These are phyloP conservation scores for Picea glauca DNA, from an alignment of 75 land plant genomes.

Conservation along the genomic window DNA sequence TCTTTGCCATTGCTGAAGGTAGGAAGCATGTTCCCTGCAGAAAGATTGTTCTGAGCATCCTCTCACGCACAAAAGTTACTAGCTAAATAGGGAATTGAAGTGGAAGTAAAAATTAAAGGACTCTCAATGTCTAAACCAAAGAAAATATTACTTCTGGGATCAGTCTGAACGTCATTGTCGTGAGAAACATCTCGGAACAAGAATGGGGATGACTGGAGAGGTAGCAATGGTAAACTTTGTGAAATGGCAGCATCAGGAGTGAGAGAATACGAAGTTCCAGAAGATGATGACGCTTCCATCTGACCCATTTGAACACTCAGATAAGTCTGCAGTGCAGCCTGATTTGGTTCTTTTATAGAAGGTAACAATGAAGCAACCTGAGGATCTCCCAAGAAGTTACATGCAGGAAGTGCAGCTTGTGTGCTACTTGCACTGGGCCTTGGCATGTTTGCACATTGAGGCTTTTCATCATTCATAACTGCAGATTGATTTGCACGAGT, in stretches of 20 bases:
- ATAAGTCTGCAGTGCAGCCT: constrained; percentile 34
- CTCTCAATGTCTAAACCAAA: constrained; percentile 35
- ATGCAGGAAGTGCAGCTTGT: constrained; percentile 14
- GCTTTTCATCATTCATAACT: constrained; percentile 14
- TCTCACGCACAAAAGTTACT: constrained; percentile 43
- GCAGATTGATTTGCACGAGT: constrained; percentile 26
- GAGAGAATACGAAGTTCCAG: constrained; percentile 57
- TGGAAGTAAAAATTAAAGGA: constrained; percentile 26
- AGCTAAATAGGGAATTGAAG: constrained; percentile 31
- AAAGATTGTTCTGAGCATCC: constrained; percentile 55
- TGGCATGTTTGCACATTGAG: constrained; percentile 2
- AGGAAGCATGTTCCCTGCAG: constrained; percentile 31
- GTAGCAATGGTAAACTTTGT: constrained; percentile 35
- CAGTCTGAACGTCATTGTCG: constrained; percentile 46
- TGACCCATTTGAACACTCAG: constrained; percentile 32
- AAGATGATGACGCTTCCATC: constrained; percentile 27
- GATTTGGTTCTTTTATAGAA: constrained; percentile 32
- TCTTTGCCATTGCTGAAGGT: constrained; percentile 34
- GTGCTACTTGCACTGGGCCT: constrained; percentile 20
- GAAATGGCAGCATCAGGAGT: constrained; percentile 28
- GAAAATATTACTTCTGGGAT: constrained; percentile 31
- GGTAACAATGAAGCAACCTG: constrained; percentile 32
- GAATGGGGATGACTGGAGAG: constrained; percentile 26
- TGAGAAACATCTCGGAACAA: constrained; percentile 39
- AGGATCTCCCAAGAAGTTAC: constrained; percentile 30